phyloP scores from a whole-genome alignment of 2,329 filamentous ascomycete species.

The Microcyclospora pomicola region DNA sequence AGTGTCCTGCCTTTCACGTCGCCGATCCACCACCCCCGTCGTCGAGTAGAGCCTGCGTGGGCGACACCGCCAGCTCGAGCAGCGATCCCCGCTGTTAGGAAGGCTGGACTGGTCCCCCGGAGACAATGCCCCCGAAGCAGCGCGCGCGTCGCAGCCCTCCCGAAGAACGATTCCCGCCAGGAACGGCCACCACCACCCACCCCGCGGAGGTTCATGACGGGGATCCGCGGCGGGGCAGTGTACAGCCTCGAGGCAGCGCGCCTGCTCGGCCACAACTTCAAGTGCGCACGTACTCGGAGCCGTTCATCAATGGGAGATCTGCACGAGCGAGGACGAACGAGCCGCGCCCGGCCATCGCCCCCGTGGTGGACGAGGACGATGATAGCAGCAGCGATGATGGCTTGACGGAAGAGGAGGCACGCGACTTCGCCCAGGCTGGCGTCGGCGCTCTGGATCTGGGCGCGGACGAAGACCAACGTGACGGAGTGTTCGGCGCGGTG shows the following conservation, averaged over 20 bases:
- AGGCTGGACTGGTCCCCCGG: too few species aligned
- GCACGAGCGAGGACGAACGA: conserved; percentile 5
- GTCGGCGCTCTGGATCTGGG: conserved; percentile 1
- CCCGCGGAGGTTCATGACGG: conserved; percentile 7
- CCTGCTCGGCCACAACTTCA: conserved; percentile 12
- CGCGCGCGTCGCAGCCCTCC: too few species aligned
- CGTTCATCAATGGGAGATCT: conserved; percentile 5
- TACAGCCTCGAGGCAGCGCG: conserved; percentile 5
- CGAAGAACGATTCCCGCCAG: too few species aligned
- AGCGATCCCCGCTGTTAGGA: too few species aligned
- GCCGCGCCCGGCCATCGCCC: conserved; percentile 3
- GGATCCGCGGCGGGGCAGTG: conserved; percentile 5
- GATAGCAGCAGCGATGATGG: not conserved
- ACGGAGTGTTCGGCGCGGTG: conserved; percentile 17
- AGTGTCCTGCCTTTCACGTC: too few species aligned
- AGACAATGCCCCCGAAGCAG: too few species aligned
- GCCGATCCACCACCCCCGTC: too few species aligned
- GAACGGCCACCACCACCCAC: too few species aligned
- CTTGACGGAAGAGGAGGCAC: not conserved
- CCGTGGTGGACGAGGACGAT: not conserved
- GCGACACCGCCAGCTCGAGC: too few species aligned
- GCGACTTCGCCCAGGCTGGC: conserved; percentile 1
- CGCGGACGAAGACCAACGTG: conserved; percentile 18
- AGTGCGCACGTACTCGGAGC: conserved; percentile 16
- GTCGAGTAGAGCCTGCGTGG: too few species aligned